phyloP scores from a whole-genome alignment of 768 basidiomycete species.

The Crucibulum laeve region DNA sequence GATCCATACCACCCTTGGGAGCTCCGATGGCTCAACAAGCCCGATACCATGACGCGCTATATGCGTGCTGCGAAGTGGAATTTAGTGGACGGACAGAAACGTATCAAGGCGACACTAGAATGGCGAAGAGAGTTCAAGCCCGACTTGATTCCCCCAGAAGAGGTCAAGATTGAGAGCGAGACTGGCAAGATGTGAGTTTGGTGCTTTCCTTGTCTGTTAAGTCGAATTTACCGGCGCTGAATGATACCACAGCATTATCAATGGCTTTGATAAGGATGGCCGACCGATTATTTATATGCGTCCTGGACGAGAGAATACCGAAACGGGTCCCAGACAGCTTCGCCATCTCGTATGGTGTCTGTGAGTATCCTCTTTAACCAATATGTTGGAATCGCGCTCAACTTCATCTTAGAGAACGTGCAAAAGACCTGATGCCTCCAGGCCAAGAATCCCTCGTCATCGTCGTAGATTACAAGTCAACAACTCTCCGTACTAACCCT shows the following conservation, averaged over 20 bases:
- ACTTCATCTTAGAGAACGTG: constrained; percentile 60
- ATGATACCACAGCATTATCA: constrained; percentile 52
- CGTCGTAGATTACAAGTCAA: constrained; percentile 81
- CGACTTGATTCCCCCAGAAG: constrained; percentile 77
- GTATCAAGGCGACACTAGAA: constrained; percentile 74
- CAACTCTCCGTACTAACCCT: constrained; percentile 79
- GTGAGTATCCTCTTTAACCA: constrained; percentile 40
- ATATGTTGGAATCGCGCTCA: not conserved
- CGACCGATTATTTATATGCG: constrained; percentile 89
- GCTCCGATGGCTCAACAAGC: constrained; percentile 63
- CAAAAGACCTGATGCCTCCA: constrained; percentile 83
- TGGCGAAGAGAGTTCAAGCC: constrained; percentile 87
- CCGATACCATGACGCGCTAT: constrained; percentile 70
- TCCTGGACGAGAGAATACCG: constrained; percentile 83
- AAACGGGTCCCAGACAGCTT: constrained; percentile 71
- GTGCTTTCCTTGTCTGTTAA: not conserved
- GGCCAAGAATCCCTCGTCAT: constrained; percentile 82
- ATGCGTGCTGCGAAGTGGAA: constrained; percentile 88
- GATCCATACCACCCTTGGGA: constrained; percentile 81
- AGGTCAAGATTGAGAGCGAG: constrained; percentile 75
- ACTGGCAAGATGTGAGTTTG: constrained; percentile 80
- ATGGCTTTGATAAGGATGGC: constrained; percentile 82
- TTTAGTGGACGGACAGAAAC: constrained; percentile 67
- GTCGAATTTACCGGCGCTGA: not conserved
- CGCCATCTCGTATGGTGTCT: constrained; percentile 84